These are phyloP conservation scores for Fagopyrum esculentum DNA, from an alignment of 148 eudicot genomes.

Conservation along the genomic window DNA sequence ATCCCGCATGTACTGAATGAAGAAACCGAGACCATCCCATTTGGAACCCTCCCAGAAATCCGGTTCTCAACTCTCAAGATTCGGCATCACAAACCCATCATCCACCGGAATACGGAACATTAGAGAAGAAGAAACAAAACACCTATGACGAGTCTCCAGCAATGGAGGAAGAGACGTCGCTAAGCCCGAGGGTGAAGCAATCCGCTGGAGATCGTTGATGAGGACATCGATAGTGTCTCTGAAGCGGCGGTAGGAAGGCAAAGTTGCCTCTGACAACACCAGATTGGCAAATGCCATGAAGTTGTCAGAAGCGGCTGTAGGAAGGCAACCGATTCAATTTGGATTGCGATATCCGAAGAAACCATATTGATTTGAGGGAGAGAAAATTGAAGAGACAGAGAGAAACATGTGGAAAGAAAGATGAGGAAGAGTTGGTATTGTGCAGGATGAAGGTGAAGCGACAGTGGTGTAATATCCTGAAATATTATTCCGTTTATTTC, in stretches of 20 bases:
- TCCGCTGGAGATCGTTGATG: not conserved
- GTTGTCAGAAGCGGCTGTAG: not conserved
- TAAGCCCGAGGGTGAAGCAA: not conserved
- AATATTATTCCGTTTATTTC: too few species aligned
- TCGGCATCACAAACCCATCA: constrained; percentile 56
- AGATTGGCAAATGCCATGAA: constrained; percentile 16
- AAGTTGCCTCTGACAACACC: constrained; percentile 16
- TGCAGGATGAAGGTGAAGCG: too few species aligned
- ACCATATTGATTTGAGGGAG: too few species aligned
- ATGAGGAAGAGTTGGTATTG: too few species aligned
- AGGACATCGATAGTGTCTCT: not conserved
- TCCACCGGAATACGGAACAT: constrained; percentile 12
- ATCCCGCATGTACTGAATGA: constrained; percentile 95
- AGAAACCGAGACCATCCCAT: constrained; percentile 78
- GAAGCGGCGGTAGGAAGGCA: constrained; percentile 16
- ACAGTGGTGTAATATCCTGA: too few species aligned
- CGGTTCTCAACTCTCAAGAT: constrained; percentile 51
- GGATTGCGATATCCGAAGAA: too few species aligned
- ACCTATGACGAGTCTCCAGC: constrained; percentile 6
- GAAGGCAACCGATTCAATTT: too few species aligned
- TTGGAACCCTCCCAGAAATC: constrained; percentile 82
- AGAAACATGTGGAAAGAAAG: too few species aligned
- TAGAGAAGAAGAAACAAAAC: constrained; percentile 13
- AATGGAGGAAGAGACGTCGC: not conserved
- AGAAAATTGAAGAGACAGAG: too few species aligned